phyloP scores from a whole-genome alignment of 768 basidiomycete genomes.

The Mycena rebaudengoi region DNA sequence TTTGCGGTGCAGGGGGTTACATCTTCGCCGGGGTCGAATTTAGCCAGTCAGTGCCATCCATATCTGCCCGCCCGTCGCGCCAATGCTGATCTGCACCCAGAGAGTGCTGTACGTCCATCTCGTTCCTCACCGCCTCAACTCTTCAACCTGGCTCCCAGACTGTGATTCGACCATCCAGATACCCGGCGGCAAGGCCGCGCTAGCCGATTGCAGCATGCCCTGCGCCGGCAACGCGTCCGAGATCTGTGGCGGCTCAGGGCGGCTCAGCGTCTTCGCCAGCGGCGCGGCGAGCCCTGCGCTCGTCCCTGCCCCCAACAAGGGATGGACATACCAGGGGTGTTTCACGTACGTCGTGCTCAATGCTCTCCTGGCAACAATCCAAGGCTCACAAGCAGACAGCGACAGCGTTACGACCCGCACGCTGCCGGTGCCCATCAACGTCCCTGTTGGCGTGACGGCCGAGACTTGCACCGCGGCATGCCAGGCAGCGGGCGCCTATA shows the following conservation, averaged over 20 bases:
- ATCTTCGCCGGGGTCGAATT: conserved; percentile 74
- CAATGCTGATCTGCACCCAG: conserved; percentile 17
- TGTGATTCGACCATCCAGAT: conserved; percentile 66
- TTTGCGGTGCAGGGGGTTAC: conserved; percentile 47
- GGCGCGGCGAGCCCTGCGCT: conserved; percentile 58
- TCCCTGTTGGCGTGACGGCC: conserved; percentile 55
- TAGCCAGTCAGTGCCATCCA: conserved; percentile 47
- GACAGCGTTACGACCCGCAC: conserved; percentile 45
- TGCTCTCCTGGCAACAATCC: neutral
- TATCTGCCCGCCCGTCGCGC: neutral
- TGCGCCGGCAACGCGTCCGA: conserved; percentile 66
- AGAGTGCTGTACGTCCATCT: conserved; percentile 50
- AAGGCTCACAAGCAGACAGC: conserved; percentile 29
- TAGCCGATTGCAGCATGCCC: conserved; percentile 57
- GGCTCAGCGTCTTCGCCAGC: conserved; percentile 63
- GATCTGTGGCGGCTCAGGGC: conserved; percentile 61
- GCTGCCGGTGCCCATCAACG: conserved; percentile 43
- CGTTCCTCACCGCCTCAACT: neutral
- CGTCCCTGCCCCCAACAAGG: conserved; percentile 50
- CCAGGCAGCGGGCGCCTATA: conserved; percentile 47
- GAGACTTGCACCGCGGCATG: conserved; percentile 60
- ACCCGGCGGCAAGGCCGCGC: conserved; percentile 52
- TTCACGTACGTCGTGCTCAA: conserved; percentile 63
- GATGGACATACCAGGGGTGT: conserved; percentile 70
- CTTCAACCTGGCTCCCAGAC: conserved; percentile 47